Conservation (phyloP, 2,329 filamentous ascomycete genomes). For the Fusarium neocosmosporiellum region DNA sequence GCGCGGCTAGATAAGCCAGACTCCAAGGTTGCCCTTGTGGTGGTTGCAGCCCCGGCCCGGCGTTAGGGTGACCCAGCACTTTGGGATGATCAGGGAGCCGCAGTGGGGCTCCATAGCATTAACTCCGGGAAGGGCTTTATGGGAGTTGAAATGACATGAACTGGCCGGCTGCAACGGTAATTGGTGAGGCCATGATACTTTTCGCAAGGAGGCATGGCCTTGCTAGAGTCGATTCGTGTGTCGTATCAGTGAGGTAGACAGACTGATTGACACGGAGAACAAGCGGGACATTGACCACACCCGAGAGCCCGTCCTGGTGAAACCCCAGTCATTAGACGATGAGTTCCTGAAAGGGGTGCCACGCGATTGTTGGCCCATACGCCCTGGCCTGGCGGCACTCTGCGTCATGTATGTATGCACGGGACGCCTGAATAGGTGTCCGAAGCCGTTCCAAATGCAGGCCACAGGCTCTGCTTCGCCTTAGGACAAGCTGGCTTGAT, state of each 20-base stretch:
- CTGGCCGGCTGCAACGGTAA: not conserved
- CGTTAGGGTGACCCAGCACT: conserved; percentile 37
- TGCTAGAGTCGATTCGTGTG: not conserved
- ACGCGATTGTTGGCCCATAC: conserved; percentile 20
- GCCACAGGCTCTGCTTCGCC: conserved; percentile 8
- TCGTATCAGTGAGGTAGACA: not conserved
- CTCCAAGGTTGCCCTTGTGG: conserved; percentile 16
- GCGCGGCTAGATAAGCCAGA: not conserved
- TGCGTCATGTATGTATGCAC: conserved; percentile 35
- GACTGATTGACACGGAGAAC: not conserved
- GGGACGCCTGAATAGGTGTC: conserved; percentile 17
- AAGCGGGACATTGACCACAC: conserved; percentile 7
- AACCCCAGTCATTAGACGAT: not conserved
- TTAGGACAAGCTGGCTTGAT: conserved; percentile 1
- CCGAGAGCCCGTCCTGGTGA: not conserved
- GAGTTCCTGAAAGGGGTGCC: conserved; percentile 16
- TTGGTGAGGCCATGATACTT: not conserved
- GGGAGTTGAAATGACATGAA: not conserved
- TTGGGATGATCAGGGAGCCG: conserved; percentile 35
- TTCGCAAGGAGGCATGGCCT: not conserved
- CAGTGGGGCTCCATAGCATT: conserved; percentile 28
- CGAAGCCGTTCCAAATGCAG: conserved; percentile 27
- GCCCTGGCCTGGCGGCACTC: conserved; percentile 33
- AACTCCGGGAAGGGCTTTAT: not conserved
- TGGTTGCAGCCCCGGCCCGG: conserved; percentile 38